A percentile compares a stretch with the other conserved stretches of the same genome.
phyloP scores from a whole-genome alignment of 2,329 filamentous ascomycete genomes.

The Talaromyces sp. region DNA sequence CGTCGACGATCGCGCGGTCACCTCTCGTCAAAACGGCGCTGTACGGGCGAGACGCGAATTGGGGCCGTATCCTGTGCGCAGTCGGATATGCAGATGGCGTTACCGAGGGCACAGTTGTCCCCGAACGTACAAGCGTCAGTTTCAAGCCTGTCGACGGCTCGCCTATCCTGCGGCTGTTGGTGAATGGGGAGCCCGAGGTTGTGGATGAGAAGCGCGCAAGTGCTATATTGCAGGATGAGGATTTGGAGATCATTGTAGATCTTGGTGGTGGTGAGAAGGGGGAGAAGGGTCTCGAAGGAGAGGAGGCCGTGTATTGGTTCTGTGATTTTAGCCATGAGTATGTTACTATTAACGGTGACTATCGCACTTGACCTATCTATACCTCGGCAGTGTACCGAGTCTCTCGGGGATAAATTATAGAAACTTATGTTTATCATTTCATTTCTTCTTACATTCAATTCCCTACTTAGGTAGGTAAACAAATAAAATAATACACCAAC shows the following conservation, averaged over 20 bases:
- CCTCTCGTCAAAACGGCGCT: constrained; percentile 95
- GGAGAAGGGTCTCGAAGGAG: constrained; percentile 38
- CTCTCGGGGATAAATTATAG: background rate
- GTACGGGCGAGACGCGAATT: constrained; percentile 97
- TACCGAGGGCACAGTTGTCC: constrained; percentile 46
- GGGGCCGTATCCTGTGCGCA: constrained; percentile 94
- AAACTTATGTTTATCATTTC: background rate
- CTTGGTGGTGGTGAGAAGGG: constrained; percentile 51
- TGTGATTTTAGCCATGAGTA: constrained; percentile 69
- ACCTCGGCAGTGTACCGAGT: background rate
- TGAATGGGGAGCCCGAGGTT: constrained; percentile 59
- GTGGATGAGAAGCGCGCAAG: constrained; percentile 61
- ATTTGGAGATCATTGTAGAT: constrained; percentile 60
- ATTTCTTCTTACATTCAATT: background rate
- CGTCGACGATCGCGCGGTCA: constrained; percentile 82
- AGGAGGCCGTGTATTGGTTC: constrained; percentile 61
- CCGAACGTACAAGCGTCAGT: constrained; percentile 57
- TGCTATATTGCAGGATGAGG: constrained; percentile 59
- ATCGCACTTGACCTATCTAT: constrained; percentile 37
- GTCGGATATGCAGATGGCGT: constrained; percentile 70
- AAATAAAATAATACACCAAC: background rate
- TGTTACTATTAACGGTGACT: constrained; percentile 67
- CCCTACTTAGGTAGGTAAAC: background rate
- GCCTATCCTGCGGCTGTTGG: constrained; percentile 55
- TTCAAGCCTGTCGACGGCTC: constrained; percentile 60